Evolutionary conservation across 192 early-diverging fungal species (phyloP).

Genomic region (Diversispora eburnea): DNA sequence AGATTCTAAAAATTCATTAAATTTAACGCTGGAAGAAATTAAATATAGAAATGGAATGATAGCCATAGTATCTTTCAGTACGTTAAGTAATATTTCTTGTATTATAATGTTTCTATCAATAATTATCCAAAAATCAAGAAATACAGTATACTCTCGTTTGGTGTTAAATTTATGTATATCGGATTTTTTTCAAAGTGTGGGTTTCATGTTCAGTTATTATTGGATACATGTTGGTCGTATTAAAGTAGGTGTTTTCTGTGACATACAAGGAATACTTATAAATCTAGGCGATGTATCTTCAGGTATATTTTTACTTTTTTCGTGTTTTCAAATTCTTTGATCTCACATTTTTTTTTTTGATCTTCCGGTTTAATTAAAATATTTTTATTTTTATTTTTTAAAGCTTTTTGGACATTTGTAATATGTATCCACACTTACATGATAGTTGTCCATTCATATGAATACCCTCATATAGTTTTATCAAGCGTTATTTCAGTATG

Average conservation of each 20-base stretch:
- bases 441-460: slow-evolving; percentile 13
- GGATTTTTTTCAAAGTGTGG: slow-evolving; percentile 22
- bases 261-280: slow-evolving; percentile 16
- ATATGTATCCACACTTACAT: slow-evolving; percentile 26
- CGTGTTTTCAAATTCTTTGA: no score
- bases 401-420: slow-evolving; percentile 15
- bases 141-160: background rate
- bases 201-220: slow-evolving; percentile 20
- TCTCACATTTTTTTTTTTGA: no score
- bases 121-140: background rate
- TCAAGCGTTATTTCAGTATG: slow-evolving; percentile 1
- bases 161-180: slow-evolving; percentile 11
- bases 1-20: no score
- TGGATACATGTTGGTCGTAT: background rate
- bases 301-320: background rate
- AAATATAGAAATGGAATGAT: background rate
- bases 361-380: no score
- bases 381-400: background rate
- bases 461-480: slow-evolving; percentile 5
- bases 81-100: slow-evolving; percentile 19
- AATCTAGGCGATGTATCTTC: slow-evolving; percentile 26
- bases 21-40: no score
- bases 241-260: background rate
- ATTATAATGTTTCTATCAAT: slow-evolving; percentile 9
- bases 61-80: slow-evolving; percentile 15